phyloP scores from a whole-genome alignment of 257 asterid species.

The Capsicum chinense region DNA sequence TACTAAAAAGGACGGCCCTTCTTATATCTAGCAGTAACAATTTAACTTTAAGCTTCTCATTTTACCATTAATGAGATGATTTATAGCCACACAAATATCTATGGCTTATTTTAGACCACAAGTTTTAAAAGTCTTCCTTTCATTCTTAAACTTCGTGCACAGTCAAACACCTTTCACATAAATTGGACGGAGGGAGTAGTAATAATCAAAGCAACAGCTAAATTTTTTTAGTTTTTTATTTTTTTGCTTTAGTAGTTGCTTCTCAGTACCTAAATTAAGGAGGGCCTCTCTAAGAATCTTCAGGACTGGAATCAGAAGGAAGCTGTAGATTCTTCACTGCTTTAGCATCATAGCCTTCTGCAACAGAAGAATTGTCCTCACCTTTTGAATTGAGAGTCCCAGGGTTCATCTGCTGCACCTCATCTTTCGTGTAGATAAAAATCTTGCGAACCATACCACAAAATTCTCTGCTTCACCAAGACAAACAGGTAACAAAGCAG shows the following conservation, averaged over 20 bases:
- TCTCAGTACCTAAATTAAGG: conserved; percentile 35
- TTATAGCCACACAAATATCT: not conserved
- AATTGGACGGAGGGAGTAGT: not conserved
- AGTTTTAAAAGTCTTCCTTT: not conserved
- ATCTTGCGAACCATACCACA: conserved; percentile 80
- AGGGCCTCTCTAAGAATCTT: conserved; percentile 43
- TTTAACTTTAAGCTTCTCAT: not conserved
- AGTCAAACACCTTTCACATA: not conserved
- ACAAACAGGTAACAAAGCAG: conserved; percentile 29
- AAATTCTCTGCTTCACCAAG: conserved; percentile 59
- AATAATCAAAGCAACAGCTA: not conserved
- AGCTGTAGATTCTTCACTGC: conserved; percentile 61
- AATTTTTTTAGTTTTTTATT: not conserved
- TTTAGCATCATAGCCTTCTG: conserved; percentile 67
- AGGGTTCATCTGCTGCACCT: conserved; percentile 79
- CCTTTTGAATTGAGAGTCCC: conserved; percentile 68
- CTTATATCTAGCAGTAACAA: not conserved
- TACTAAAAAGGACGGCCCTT: not conserved
- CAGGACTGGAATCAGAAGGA: conserved; percentile 55
- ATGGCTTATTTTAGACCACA: not conserved
- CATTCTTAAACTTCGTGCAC: not conserved
- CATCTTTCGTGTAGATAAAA: conserved; percentile 61
- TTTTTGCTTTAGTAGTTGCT: conserved; percentile 1
- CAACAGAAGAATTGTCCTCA: conserved; percentile 68
- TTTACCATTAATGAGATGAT: not conserved